Evolutionary conservation across 2,329 filamentous ascomycete species (phyloP).

Genomic region (Nannizziopsis barbatae): DNA sequence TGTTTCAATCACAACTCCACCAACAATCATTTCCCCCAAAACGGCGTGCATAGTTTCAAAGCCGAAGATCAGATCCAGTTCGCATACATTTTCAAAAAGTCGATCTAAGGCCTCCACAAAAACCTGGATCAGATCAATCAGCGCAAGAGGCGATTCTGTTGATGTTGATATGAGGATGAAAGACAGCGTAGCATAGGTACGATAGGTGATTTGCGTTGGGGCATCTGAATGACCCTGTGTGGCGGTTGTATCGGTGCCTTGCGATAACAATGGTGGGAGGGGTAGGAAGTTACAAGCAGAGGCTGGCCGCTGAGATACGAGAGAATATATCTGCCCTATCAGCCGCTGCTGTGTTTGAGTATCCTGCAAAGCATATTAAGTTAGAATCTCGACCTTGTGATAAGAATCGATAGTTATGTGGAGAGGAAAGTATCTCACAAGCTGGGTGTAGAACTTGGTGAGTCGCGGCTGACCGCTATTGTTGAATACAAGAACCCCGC

Average conservation of each 20-base stretch:
- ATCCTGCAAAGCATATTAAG: conserved; percentile 49
- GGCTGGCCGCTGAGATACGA: conserved; percentile 82
- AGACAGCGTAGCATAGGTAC: conserved; percentile 94
- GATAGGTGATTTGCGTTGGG: conserved; percentile 91
- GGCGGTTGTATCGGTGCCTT: conserved; percentile 39
- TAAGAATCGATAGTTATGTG: too few species aligned
- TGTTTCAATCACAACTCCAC: conserved; percentile 88
- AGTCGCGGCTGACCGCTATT: conserved; percentile 92
- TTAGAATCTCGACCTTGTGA: neutral
- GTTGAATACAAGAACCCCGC: conserved; percentile 97
- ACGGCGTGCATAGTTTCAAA: conserved; percentile 93
- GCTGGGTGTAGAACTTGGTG: conserved; percentile 97
- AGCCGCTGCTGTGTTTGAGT: conserved; percentile 94
- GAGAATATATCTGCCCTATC: conserved; percentile 92
- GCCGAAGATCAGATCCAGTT: conserved; percentile 96
- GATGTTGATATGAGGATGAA: conserved; percentile 97
- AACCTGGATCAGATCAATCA: conserved; percentile 95
- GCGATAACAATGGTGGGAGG: conserved; percentile 52
- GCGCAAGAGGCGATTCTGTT: conserved; percentile 85
- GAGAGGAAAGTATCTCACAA: conserved; percentile 49
- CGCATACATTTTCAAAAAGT: conserved; percentile 96
- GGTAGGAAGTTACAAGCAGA: conserved; percentile 97
- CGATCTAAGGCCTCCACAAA: conserved; percentile 93
- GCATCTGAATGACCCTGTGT: conserved; percentile 63
- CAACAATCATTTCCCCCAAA: conserved; percentile 86